Percentiles rank a stretch among this genome's conserved stretches.
Evolutionary conservation across 73 alveolate species (phyloP).

Genomic region (Paramecium bursaria): DNA sequence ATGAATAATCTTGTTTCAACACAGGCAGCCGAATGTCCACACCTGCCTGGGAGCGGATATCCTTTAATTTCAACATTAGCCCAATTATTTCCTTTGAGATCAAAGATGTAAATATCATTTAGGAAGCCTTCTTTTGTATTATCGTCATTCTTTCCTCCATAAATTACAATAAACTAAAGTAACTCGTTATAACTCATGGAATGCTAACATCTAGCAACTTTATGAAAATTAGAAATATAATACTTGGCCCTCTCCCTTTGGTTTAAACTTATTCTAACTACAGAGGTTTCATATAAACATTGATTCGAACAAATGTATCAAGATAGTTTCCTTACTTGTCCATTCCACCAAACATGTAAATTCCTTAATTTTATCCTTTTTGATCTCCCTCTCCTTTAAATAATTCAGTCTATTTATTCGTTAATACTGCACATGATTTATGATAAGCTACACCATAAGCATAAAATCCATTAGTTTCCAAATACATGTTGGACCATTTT

Average conservation of each 20-base stretch:
- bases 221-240: too few species aligned
- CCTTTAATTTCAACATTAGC: background rate
- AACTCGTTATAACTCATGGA: slow-evolving; percentile 10
- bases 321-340: slow-evolving; percentile 13
- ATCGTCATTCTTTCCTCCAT: slow-evolving; percentile 59
- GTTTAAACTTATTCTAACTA: background rate
- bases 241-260: slow-evolving; percentile 26
- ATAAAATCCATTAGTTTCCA: background rate
- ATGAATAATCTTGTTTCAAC: background rate
- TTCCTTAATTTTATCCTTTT: background rate
- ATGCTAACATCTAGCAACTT: slow-evolving; percentile 52
- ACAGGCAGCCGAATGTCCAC: slow-evolving; percentile 41
- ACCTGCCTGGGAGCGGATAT: background rate
- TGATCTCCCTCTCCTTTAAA: slow-evolving; percentile 14
- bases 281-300: slow-evolving; percentile 26
- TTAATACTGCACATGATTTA: slow-evolving; percentile 20
- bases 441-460: slow-evolving; percentile 47
- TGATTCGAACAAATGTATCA: background rate
- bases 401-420: slow-evolving; percentile 9
- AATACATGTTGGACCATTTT: slow-evolving; percentile 2
- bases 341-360: slow-evolving; percentile 31
- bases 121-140: background rate
- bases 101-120: slow-evolving; percentile 22
- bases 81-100: background rate
- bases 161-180: slow-evolving; percentile 3